A percentile compares a stretch with the other conserved stretches of the same genome.
Conservation (phyloP, 2,329 filamentous ascomycete genomes). For the Sporothrix mexicana region DNA sequence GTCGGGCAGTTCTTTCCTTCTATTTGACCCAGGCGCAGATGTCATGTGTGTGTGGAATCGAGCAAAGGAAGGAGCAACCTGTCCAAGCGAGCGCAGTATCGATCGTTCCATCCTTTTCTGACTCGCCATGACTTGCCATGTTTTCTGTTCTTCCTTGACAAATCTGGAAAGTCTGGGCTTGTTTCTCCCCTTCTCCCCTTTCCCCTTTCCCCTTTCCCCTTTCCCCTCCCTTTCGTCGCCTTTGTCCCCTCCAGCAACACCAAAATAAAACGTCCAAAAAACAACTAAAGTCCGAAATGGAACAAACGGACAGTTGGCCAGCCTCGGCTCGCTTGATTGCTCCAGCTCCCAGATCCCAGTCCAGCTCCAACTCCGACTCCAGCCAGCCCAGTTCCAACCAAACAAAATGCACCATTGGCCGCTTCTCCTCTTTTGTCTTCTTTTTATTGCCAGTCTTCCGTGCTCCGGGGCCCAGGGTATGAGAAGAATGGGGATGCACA, state of each 20-base stretch:
- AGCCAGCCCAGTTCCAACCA: too few species aligned
- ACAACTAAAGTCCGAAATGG: neutral
- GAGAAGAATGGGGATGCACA: neutral
- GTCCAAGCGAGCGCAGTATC: neutral
- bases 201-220: neutral
- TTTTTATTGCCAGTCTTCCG: neutral
- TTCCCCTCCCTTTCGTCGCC: neutral
- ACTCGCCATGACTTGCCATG: too few species aligned
- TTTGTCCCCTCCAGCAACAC: neutral
- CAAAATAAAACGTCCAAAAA: too few species aligned
- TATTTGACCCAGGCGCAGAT: neutral
- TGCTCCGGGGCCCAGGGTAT: neutral
- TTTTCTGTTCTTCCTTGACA: neutral
- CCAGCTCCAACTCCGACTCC: neutral
- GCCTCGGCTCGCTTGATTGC: slow-evolving; percentile 19
- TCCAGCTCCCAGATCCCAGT: neutral
- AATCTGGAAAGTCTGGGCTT: neutral
- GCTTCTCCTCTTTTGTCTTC: slow-evolving; percentile 8
- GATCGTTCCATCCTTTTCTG: neutral
- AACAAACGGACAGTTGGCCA: neutral
- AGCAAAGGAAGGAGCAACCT: neutral
- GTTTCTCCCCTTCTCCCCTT: neutral
- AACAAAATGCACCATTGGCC: neutral
- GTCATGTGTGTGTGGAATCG: neutral
- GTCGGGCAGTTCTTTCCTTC: neutral